Conservation (phyloP, 106 monocot species). For the Dendrobium nobile region DNA sequence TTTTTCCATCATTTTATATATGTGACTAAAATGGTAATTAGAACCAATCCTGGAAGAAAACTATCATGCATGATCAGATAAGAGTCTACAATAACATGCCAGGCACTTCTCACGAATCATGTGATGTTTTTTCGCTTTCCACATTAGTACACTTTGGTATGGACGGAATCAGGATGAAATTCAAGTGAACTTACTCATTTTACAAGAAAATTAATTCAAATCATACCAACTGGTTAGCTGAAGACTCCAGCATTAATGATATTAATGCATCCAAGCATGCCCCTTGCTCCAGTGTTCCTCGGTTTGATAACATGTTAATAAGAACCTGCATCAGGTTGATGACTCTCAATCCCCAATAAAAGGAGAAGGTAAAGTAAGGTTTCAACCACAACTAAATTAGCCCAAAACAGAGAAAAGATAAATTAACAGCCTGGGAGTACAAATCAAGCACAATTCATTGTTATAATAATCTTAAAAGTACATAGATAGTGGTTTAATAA, state of each 20-base stretch:
- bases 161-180: background rate
- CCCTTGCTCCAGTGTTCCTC: constrained; percentile 69
- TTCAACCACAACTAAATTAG: background rate
- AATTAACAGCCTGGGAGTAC: background rate
- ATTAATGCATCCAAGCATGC: constrained; percentile 87
- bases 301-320: constrained; percentile 56
- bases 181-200: background rate
- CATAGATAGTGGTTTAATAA: background rate
- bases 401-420: background rate
- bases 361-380: background rate
- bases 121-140: background rate
- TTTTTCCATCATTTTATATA: too few relatives aligned
- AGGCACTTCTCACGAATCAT: background rate
- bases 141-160: background rate
- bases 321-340: constrained; percentile 56
- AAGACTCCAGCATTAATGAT: constrained; percentile 80
- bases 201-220: background rate
- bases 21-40: background rate
- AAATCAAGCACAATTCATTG: constrained; percentile 4
- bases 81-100: background rate
- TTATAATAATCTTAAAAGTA: background rate
- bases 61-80: background rate
- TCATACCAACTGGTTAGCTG: constrained; percentile 76
- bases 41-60: background rate
- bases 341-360: background rate